phyloP scores from a whole-genome alignment of 257 asterid species.

The Nyctanthes arbortristis region DNA sequence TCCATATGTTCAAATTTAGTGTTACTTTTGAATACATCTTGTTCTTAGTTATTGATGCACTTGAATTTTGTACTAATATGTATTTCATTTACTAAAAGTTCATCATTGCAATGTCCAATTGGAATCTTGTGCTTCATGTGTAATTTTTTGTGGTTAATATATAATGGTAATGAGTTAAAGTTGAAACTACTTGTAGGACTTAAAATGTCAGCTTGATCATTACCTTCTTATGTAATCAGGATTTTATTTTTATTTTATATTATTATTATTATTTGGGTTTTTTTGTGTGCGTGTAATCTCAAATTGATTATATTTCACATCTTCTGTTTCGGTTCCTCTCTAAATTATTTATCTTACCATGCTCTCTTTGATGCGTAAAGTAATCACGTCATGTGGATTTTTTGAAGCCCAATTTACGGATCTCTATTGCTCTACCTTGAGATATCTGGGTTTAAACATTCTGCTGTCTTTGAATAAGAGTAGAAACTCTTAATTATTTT shows the following conservation, averaged over 20 bases:
- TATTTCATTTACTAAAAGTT: not conserved
- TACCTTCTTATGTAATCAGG: not conserved
- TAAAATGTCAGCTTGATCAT: not conserved
- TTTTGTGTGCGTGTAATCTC: too few relatives aligned
- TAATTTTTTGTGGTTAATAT: too few relatives aligned
- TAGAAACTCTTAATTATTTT: not conserved
- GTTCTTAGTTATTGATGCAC: too few relatives aligned
- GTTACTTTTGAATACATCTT: not conserved
- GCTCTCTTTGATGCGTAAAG: too few relatives aligned
- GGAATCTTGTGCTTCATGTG: not conserved
- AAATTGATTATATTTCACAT: not conserved
- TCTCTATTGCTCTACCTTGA: not conserved
- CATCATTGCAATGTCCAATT: not conserved
- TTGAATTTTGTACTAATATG: too few relatives aligned
- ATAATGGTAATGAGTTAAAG: not conserved
- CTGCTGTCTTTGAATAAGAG: not conserved
- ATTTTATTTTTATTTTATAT: too few relatives aligned
- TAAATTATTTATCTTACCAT: not conserved
- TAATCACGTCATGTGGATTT: too few relatives aligned
- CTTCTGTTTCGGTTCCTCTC: not conserved
- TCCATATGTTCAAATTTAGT: not conserved
- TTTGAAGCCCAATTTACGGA: too few relatives aligned
- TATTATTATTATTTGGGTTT: too few relatives aligned
- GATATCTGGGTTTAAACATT: not conserved
- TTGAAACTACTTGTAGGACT: not conserved